Evolutionary conservation across 2,329 filamentous ascomycete species (phyloP).

Genomic region (Neopestalotiopsis clavispora): DNA sequence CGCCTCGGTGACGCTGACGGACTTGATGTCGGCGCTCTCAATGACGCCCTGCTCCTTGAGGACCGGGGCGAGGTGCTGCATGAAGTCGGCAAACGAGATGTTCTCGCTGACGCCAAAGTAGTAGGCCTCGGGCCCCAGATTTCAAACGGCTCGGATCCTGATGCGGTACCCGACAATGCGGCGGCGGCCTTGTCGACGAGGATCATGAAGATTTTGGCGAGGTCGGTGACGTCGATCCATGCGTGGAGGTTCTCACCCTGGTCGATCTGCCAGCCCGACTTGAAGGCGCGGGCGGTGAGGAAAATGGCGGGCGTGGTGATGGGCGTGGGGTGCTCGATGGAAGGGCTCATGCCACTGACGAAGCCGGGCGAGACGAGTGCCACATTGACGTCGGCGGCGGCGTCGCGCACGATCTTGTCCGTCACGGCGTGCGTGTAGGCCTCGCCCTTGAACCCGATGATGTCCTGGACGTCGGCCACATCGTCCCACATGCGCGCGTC

Average conservation of each 20-base stretch:
- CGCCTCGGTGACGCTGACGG: slow-evolving; percentile 22
- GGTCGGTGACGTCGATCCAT: slow-evolving; percentile 25
- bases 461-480: slow-evolving; percentile 21
- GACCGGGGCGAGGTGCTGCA: slow-evolving; percentile 19
- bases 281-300: slow-evolving; percentile 22
- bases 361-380: slow-evolving; percentile 26
- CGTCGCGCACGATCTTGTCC: slow-evolving; percentile 23
- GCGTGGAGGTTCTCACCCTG: slow-evolving; percentile 23
- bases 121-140: slow-evolving; percentile 26
- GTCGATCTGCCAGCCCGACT: slow-evolving; percentile 23
- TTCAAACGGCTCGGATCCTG: not conserved
- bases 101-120: slow-evolving; percentile 24
- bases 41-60: slow-evolving; percentile 22
- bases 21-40: slow-evolving; percentile 18
- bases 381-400: slow-evolving; percentile 21
- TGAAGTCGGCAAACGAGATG: slow-evolving; percentile 21
- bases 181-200: slow-evolving; percentile 23
- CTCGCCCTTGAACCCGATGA: slow-evolving; percentile 19
- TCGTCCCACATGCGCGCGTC: slow-evolving; percentile 25
- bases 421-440: slow-evolving; percentile 25
- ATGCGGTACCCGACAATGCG: not conserved
- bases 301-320: slow-evolving; percentile 23
- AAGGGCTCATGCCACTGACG: slow-evolving; percentile 26
- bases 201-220: slow-evolving; percentile 23
- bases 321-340: slow-evolving; percentile 23